phyloP scores from a whole-genome alignment of 192 early-diverging fungal species.

The Coemansia sp. region DNA sequence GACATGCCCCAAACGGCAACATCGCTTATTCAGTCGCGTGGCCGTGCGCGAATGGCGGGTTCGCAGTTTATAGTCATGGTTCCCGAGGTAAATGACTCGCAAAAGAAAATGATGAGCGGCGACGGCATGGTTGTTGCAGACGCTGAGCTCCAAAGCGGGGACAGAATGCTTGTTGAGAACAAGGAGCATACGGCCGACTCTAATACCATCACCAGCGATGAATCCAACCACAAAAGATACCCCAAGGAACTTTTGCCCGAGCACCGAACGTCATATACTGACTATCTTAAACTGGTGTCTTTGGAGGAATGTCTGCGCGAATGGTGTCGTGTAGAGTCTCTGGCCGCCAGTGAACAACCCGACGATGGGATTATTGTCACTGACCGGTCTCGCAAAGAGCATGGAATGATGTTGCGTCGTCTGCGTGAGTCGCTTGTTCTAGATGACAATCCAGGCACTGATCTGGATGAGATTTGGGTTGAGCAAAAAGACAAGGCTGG shows the following conservation, averaged over 20 bases:
- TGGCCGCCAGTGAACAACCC: neutral
- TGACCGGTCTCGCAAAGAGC: constrained; percentile 17
- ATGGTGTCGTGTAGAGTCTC: constrained; percentile 54
- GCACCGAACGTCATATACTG: constrained; percentile 30
- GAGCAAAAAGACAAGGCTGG: constrained; percentile 45
- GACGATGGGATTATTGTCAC: constrained; percentile 24
- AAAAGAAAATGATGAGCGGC: constrained; percentile 1
- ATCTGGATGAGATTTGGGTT: constrained; percentile 35
- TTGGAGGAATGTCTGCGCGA: constrained; percentile 64
- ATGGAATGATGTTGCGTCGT: constrained; percentile 18
- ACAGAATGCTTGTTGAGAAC: neutral
- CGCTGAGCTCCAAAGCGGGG: neutral
- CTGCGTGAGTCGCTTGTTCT: constrained; percentile 16
- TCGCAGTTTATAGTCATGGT: constrained; percentile 80
- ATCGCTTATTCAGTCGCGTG: constrained; percentile 88
- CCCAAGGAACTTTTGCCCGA: constrained; percentile 9
- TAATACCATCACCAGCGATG: neutral
- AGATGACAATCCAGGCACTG: constrained; percentile 33
- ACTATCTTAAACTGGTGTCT: constrained; percentile 43
- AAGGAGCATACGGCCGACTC: neutral
- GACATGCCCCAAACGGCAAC: constrained; percentile 73
- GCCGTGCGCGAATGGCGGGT: constrained; percentile 71
- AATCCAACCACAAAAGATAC: neutral
- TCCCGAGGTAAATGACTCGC: constrained; percentile 25
- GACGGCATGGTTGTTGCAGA: constrained; percentile 3